Conservation (phyloP, 2,329 filamentous ascomycete genomes). For the Fusarium coicis region DNA sequence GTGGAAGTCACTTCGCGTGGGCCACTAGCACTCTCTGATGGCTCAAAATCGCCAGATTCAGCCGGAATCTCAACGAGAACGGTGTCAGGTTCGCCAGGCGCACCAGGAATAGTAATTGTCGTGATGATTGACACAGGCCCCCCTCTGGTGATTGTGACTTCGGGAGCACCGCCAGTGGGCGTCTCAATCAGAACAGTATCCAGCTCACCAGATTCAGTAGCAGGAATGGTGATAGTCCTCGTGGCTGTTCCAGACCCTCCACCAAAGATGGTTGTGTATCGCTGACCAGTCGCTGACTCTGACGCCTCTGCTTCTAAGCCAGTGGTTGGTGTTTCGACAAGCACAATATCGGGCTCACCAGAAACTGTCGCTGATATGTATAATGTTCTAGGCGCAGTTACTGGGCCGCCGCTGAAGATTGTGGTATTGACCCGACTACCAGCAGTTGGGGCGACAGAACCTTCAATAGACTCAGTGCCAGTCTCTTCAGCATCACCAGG, state of each 20-base stretch:
- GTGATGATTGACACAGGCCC: neutral
- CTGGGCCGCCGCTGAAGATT: slow-evolving; percentile 6
- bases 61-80: neutral
- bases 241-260: neutral
- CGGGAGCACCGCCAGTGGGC: neutral
- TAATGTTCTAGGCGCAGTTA: neutral
- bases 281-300: neutral
- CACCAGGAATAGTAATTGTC: neutral
- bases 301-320: neutral
- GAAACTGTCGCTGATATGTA: slow-evolving; percentile 9
- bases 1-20: neutral
- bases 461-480: neutral
- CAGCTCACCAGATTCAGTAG: neutral
- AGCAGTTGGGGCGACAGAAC: neutral
- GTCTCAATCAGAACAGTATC: slow-evolving; percentile 12
- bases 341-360: neutral
- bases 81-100: neutral
- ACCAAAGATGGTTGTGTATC: neutral
- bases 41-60: too few relatives aligned
- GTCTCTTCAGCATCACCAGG: neutral
- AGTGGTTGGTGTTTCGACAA: slow-evolving; percentile 10
- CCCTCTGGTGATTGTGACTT: slow-evolving; percentile 5
- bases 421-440: neutral
- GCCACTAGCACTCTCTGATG: neutral
- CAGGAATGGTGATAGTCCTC: neutral